Conservation (phyloP, 345 rosid species). For the Arabidopsis arenosa region DNA sequence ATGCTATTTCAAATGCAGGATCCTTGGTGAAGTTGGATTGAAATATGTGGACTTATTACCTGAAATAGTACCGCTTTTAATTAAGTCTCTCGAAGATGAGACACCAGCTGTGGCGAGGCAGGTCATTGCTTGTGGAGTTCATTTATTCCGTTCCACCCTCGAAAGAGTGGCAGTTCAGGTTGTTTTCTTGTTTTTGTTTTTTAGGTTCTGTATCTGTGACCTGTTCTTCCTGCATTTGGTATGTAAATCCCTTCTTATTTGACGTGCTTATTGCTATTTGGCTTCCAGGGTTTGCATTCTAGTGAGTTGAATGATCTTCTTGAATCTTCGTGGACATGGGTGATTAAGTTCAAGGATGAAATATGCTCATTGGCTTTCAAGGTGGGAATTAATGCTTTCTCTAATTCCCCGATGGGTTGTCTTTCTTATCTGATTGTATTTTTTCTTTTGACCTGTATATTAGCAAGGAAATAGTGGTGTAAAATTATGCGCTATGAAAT, state of each 20-base stretch:
- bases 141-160: conserved; percentile 69
- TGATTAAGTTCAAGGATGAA: conserved; percentile 86
- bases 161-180: conserved; percentile 76
- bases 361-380: conserved; percentile 75
- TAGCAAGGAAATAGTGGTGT: conserved; percentile 86
- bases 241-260: background rate
- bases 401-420: conserved; percentile 13
- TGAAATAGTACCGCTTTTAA: conserved; percentile 74
- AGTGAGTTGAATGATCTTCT: conserved; percentile 69
- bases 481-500: conserved; percentile 77
- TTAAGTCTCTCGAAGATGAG: conserved; percentile 69
- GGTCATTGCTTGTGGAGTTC: conserved; percentile 68
- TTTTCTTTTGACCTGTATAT: conserved; percentile 40
- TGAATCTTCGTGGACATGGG: conserved; percentile 80
- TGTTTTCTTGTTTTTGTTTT: conserved; percentile 10
- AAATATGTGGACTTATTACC: conserved; percentile 74
- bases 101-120: conserved; percentile 92
- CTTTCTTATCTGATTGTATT: conserved; percentile 26
- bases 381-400: conserved; percentile 50
- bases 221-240: conserved; percentile 1
- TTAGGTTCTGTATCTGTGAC: conserved; percentile 10
- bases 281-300: conserved; percentile 68
- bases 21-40: conserved; percentile 79
- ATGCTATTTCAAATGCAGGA: conserved; percentile 53
- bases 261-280: conserved; percentile 17